Base-by-base conservation (phyloP, 1,139 yeast species). In the Pichia sp. region DNA sequence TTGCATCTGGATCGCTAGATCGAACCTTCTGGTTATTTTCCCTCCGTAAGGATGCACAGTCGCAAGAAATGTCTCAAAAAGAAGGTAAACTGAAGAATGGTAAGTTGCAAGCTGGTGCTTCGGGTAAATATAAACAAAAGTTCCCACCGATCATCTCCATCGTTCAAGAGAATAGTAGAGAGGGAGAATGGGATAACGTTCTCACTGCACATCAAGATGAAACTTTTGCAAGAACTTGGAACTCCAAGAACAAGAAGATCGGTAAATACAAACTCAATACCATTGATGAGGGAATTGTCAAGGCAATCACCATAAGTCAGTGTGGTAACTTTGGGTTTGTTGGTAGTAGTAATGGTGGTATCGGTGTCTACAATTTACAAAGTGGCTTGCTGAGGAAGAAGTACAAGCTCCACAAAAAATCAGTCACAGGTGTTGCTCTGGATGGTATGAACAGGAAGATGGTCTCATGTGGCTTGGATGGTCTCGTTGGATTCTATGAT, bases 311-410 rank as follows among this genome's bases (percentile, higher is more conserved):
- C 18, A 73, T 91, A 23, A 83, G 96, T 0, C 84, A 78, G 42
- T 93, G 99, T 69, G 98, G 98, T 27, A 93, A 93, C 58, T 93
- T 93, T 61, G 96, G 83, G 2, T 63, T 91, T 32, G 82, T 93
- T 18, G 99, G 97, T n/a, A 86, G 96, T 5, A 71, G 91, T 2
- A 62, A 66, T 28, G 99, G 99, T 46, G 80, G 85, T n/a, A 80
- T 91, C 46, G 88, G 82, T 21, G 85, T 82, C 12, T 88, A 79
- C 60, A 93, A 93, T 55, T 64, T 93, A 58, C 98, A 93, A 61
- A 84, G 95, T 52, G 98, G 98, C 16, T 58, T 74, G 14, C 61
- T 79, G 35, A 72, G 96, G 48, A 80, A 81, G 51, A 53, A 53
- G 21, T 72, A 72, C 49, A 69, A 69, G 44, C 66, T 84, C 27